Evolutionary conservation across 1,284 basidiomycete genomes (phyloP), one percentile per base, ranked within the genome.

Genomic region (Cryptococcus maquisensis): DNA sequence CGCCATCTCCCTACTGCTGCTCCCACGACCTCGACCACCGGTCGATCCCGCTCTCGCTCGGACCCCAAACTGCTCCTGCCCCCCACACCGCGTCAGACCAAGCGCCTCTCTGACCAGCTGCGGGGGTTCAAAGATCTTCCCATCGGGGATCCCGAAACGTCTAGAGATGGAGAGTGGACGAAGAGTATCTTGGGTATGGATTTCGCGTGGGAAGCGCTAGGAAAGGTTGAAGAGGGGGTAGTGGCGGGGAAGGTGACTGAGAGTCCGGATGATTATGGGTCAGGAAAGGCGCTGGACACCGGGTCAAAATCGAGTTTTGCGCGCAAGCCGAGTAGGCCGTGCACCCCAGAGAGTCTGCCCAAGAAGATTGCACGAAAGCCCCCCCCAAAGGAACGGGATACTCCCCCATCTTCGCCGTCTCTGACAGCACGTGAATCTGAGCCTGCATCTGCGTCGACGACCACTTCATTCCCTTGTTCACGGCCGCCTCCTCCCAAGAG

Each of bases 101-200:
- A 60, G 35, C 53, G 71, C 8, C 43, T 72, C 9, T 73, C 69
- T 1, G 67, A 66, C 42, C 68, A 73, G 36, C 42, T 74, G 12
- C 51, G 63, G 7, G 64, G 61, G 1, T 74, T 74, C 57, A 59
- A 58, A 5, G 59, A 59, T 18, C 52, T 69, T 20, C 50, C 53
- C 10, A 49, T 68, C 16, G 50, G 54, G 4, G 68, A 54, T 6
- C 54, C 28, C 10, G 67, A 65, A 7, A 1, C 28, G 28, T 6
- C 28, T 10, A 32, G 28, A 32, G 5, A 32, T 10, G 65, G 62
- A 6, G 60, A 59, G 9, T 74, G 71, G 72, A 65, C 64, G 1
- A 63, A 63, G 13, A 56, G 53, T 20, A 59, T 71, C n/a, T 51
- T 74, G n/a, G 39, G 35, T 32, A 49, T 49, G 4, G 52, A 48